Conservation (phyloP, 495 filamentous ascomycete species). For the Penicillium egyptiacum region DNA sequence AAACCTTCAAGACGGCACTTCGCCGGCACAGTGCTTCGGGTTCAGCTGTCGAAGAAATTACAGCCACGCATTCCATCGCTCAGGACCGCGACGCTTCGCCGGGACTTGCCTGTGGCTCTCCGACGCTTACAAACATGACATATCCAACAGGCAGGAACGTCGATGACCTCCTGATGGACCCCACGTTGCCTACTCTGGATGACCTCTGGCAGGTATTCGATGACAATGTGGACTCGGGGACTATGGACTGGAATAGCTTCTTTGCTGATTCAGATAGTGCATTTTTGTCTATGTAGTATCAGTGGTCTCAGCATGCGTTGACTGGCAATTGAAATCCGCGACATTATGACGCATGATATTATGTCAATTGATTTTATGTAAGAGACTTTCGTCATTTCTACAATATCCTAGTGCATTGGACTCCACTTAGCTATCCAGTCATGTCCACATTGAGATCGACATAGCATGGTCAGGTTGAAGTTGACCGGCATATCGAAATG, state of each 20-base stretch:
- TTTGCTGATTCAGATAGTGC: slow-evolving; percentile 26
- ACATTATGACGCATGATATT: slow-evolving; percentile 7
- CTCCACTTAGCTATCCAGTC: slow-evolving; percentile 1
- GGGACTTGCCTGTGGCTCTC: not conserved
- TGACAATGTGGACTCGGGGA: slow-evolving; percentile 14
- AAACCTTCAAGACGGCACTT: slow-evolving; percentile 34
- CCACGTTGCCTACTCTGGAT: slow-evolving; percentile 19
- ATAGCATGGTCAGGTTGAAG: not conserved
- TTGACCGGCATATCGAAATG: not conserved
- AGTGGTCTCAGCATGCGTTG: not conserved
- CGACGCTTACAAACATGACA: not conserved
- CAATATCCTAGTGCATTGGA: not conserved
- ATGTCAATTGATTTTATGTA: not conserved
- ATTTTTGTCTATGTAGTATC: slow-evolving; percentile 13
- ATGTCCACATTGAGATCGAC: slow-evolving; percentile 4
- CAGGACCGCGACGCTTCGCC: not conserved
- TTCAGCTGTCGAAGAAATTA: not conserved
- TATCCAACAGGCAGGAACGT: not conserved
- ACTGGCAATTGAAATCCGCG: not conserved
- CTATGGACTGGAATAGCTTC: slow-evolving; percentile 27
- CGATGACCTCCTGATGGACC: slow-evolving; percentile 4
- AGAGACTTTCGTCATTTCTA: not conserved
- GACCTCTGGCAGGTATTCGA: slow-evolving; percentile 28
- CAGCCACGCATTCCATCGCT: not conserved
- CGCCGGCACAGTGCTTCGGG: slow-evolving; percentile 28